Evolutionary conservation across 176 grass and related monocot species (phyloP).

Genomic region (Eremochloa ophiuroides): DNA sequence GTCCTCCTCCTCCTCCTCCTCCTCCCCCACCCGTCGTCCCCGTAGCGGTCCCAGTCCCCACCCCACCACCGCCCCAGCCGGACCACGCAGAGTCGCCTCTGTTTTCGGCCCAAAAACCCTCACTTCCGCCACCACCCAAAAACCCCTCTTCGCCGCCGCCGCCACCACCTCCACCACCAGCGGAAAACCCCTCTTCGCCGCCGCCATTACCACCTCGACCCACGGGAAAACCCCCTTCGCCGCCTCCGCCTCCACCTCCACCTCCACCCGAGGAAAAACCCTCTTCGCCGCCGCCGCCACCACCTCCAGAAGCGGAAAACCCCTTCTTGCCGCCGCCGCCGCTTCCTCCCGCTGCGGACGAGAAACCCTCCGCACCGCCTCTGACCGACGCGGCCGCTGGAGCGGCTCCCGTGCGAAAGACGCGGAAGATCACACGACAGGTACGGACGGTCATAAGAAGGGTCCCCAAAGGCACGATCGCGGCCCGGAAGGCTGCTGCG

Average conservation of each 20-base stretch:
- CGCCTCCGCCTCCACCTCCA: neutral
- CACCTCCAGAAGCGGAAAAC: neutral
- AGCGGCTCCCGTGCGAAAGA: neutral
- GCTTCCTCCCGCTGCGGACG: neutral
- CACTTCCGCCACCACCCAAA: no score
- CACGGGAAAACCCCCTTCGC: neutral
- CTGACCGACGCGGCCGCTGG: neutral
- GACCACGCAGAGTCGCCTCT: neutral
- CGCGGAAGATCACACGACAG: neutral
- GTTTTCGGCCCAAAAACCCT: neutral
- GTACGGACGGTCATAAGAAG: constrained; percentile 29
- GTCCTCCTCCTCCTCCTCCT: neutral
- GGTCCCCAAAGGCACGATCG: constrained; percentile 41
- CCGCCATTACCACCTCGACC: neutral
- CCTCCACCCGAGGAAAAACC: neutral
- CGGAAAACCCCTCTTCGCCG: neutral
- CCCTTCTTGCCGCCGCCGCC: neutral
- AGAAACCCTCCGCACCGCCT: neutral
- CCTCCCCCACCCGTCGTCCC: no score
- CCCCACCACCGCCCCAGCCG: neutral
- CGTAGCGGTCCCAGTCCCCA: neutral
- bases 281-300: neutral
- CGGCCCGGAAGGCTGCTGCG: constrained; percentile 3
- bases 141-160: neutral
- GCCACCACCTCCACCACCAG: neutral